Conservation (phyloP, 176 grass and related monocot species). For the Elaeis guineensis region DNA sequence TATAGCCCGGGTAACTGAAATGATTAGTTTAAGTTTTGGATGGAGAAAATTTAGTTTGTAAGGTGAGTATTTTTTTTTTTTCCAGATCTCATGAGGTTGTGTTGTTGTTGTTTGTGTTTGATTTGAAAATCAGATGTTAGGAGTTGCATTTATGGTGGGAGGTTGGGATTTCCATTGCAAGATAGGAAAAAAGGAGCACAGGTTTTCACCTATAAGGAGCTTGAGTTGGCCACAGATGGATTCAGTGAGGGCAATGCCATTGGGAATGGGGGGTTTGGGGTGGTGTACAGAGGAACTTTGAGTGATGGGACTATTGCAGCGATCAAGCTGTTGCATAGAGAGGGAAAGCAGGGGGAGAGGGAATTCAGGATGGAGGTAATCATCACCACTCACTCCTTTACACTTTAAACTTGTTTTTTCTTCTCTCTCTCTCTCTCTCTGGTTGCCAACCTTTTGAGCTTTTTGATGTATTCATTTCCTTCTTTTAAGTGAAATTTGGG, state of each 20-base stretch:
- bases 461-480: too few species aligned
- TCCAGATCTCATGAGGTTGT: not conserved
- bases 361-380: slow-evolving; percentile 90
- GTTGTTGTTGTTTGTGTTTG: not conserved
- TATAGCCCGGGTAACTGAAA: slow-evolving; percentile 31
- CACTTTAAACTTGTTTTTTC: too few species aligned
- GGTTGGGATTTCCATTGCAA: slow-evolving; percentile 48
- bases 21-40: not conserved
- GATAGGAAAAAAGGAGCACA: slow-evolving; percentile 44
- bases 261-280: slow-evolving; percentile 43
- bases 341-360: slow-evolving; percentile 78
- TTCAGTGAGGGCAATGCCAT: slow-evolving; percentile 81
- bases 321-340: slow-evolving; percentile 73
- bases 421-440: too few species aligned
- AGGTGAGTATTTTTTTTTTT: not conserved
- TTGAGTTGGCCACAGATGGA: slow-evolving; percentile 75
- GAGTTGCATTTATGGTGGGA: slow-evolving; percentile 74
- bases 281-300: slow-evolving; percentile 64
- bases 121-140: slow-evolving; percentile 8
- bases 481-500: too few species aligned
- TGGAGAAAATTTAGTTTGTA: too few species aligned
- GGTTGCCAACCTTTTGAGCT: too few species aligned
- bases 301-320: slow-evolving; percentile 71
- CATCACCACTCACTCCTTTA: not conserved
- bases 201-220: slow-evolving; percentile 94